Percentiles rank a stretch among this genome's conserved stretches.
phyloP scores from a whole-genome alignment of 176 grass and related monocot species.

The Oryza glumipatula region DNA sequence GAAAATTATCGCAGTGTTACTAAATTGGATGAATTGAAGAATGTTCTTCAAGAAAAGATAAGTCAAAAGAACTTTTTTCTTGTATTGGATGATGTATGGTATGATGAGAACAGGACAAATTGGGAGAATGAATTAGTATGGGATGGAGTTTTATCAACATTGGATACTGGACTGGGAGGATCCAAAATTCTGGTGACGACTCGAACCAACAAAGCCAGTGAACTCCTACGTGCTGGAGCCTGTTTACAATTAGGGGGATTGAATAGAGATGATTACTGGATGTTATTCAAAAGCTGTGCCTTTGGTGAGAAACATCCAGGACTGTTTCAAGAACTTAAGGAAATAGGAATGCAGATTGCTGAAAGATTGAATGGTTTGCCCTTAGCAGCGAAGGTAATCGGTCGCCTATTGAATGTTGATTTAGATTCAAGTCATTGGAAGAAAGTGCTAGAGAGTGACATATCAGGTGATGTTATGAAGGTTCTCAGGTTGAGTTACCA shows the following conservation, averaged over 20 bases:
- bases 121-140: slow-evolving; percentile 52
- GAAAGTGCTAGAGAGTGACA: slow-evolving; percentile 51
- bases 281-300: slow-evolving; percentile 46
- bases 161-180: slow-evolving; percentile 46
- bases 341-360: slow-evolving; percentile 53
- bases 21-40: slow-evolving; percentile 40
- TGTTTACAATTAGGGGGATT: slow-evolving; percentile 51
- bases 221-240: slow-evolving; percentile 36
- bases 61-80: slow-evolving; percentile 53
- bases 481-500: slow-evolving; percentile 67
- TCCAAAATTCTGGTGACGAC: slow-evolving; percentile 59
- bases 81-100: slow-evolving; percentile 75
- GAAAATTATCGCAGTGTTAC: slow-evolving; percentile 20
- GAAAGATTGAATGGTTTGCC: slow-evolving; percentile 59
- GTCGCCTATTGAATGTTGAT: slow-evolving; percentile 48
- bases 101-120: slow-evolving; percentile 49
- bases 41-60: slow-evolving; percentile 42
- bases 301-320: slow-evolving; percentile 46
- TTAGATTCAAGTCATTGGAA: slow-evolving; percentile 53
- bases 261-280: slow-evolving; percentile 54
- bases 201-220: slow-evolving; percentile 37
- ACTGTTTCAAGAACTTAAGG: slow-evolving; percentile 44
- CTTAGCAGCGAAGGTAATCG: slow-evolving; percentile 63
- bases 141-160: slow-evolving; percentile 35
- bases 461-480: slow-evolving; percentile 69